Conservation (phyloP, 1,284 basidiomycete genomes). For the Ganoderma resinaceum region DNA sequence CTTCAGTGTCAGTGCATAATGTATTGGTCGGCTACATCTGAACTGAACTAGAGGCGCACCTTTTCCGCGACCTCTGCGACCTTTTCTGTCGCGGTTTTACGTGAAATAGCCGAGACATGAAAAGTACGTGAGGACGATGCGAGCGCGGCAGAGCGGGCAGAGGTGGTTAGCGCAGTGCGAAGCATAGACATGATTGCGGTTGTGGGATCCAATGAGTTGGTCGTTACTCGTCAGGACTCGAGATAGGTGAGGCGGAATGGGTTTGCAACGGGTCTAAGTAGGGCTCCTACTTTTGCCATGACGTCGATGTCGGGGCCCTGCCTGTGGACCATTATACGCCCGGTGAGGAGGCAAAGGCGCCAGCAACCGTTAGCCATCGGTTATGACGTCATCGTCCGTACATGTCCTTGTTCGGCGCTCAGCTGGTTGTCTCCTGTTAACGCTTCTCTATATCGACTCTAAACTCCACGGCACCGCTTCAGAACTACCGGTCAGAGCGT, state of each 20-base stretch:
- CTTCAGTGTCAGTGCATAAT: not conserved
- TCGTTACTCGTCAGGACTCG: conserved; percentile 1
- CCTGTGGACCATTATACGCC: not conserved
- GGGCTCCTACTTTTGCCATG: not conserved
- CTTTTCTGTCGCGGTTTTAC: conserved; percentile 66
- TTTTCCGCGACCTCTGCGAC: conserved; percentile 66
- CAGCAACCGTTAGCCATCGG: conserved; percentile 3
- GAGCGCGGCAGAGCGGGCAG: conserved; percentile 27
- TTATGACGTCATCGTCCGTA: not conserved
- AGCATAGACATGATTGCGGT: conserved; percentile 34
- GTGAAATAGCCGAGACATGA: conserved; percentile 54
- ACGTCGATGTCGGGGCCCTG: conserved; percentile 3
- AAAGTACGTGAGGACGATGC: conserved; percentile 44
- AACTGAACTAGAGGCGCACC: conserved; percentile 43
- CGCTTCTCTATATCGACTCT: no score
- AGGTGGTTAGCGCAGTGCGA: conserved; percentile 32
- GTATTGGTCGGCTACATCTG: not conserved
- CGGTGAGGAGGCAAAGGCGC: not conserved
- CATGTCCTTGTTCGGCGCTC: not conserved
- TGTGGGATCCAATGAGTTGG: not conserved
- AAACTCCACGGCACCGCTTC: no score
- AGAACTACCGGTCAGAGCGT: no score
- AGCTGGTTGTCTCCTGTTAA: no score
- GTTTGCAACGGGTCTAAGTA: conserved; percentile 2
- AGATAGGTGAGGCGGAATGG: not conserved